Evolutionary conservation across 2,329 filamentous ascomycete genomes (phyloP).

Genomic region (Thielaviopsis punctulata): DNA sequence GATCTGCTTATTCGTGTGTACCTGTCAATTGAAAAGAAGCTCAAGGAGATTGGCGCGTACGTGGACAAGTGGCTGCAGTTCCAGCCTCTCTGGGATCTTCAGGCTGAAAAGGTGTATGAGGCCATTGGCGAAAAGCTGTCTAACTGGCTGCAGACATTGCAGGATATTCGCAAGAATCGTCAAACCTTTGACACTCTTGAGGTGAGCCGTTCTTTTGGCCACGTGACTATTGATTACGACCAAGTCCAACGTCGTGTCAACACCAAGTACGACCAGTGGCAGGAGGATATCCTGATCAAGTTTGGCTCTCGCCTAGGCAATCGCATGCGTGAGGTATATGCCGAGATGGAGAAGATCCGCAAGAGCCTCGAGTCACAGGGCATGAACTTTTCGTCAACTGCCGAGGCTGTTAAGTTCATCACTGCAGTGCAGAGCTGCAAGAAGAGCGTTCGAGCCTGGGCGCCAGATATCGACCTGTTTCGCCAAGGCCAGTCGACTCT

Average conservation of each 20-base stretch:
- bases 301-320: constrained; percentile 79
- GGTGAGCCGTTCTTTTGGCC: constrained; percentile 80
- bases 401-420: constrained; percentile 94
- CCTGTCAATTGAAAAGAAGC: constrained; percentile 62
- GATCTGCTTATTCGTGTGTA: constrained; percentile 67
- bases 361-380: constrained; percentile 83
- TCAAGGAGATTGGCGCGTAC: constrained; percentile 64
- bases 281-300: constrained; percentile 87
- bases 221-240: constrained; percentile 91
- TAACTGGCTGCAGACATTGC: constrained; percentile 86
- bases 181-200: constrained; percentile 96
- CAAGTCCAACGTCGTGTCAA: constrained; percentile 98
- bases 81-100: constrained; percentile 94
- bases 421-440: constrained; percentile 95
- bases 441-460: constrained; percentile 84
- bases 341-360: constrained; percentile 78
- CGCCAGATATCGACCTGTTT: constrained; percentile 89
- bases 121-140: constrained; percentile 79
- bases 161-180: constrained; percentile 88
- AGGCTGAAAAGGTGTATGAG: constrained; percentile 89
- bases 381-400: constrained; percentile 84
- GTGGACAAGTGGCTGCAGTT: constrained; percentile 98
- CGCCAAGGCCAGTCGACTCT: constrained; percentile 88
- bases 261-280: constrained; percentile 98
- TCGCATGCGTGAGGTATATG: constrained; percentile 81